These are phyloP conservation scores for Claviceps digitariae DNA, from an alignment of 2,329 filamentous ascomycete species.

Conservation along the genomic window DNA sequence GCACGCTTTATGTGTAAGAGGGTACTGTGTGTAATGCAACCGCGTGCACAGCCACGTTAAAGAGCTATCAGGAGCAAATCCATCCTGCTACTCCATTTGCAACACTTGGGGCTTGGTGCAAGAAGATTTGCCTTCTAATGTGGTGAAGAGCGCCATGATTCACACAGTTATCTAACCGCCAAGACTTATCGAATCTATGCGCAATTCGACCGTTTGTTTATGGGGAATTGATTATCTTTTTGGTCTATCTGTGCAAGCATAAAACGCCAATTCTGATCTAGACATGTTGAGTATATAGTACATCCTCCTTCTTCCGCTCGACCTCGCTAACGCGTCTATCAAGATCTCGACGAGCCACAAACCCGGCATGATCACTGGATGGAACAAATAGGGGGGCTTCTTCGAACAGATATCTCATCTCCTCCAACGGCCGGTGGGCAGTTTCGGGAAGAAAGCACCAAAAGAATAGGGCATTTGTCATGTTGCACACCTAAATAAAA, in stretches of 20 bases:
- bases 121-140: too few relatives aligned
- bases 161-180: too few relatives aligned
- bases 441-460: neutral
- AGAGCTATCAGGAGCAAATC: too few relatives aligned
- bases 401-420: neutral
- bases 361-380: neutral
- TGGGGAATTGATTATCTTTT: too few relatives aligned
- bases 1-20: too few relatives aligned
- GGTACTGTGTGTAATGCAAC: too few relatives aligned
- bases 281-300: neutral
- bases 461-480: neutral
- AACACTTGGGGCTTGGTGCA: too few relatives aligned
- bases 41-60: too few relatives aligned
- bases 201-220: too few relatives aligned
- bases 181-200: too few relatives aligned
- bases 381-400: neutral
- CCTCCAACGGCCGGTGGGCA: neutral
- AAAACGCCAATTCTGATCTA: neutral
- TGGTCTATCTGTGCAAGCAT: neutral
- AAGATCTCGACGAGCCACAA: neutral
- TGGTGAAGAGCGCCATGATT: too few relatives aligned
- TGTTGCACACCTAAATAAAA: neutral
- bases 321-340: neutral
- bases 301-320: neutral
- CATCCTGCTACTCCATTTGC: too few relatives aligned